Base-by-base conservation (phyloP, 2,329 filamentous ascomycete species). In the Aspergillus pseudoviridinutans region DNA sequence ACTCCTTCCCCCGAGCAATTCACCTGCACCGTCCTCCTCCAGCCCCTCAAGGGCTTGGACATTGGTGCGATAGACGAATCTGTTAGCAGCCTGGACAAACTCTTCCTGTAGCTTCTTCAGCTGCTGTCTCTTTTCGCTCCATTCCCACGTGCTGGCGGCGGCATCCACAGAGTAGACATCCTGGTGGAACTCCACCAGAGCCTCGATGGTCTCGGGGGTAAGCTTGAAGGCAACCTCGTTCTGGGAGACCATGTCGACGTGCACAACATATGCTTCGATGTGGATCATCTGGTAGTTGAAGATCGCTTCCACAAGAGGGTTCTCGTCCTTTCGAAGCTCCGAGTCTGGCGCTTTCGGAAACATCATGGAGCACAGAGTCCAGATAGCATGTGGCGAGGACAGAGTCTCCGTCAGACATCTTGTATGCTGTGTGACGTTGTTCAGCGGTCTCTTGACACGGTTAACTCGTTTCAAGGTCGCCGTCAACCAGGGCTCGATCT, bases 221-320 rank as follows among this genome's bases (percentile, higher is more conserved):
- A 99, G 84, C 84, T 99, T 99, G 84, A 92, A 97, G 66, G 92
- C 94, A 70, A 99, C 92, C 80, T 97, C 94, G 74, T 96, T 94
- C 77, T 92, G 89, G 69, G 95, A 86, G 59, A 99, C 93, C 92
- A 97, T 96, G 80, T 99, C 94, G 76, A 99, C 92, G 76, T 97
- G 93, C 60, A 99, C 94, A 67, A 97, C 93, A 75, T 99, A 99
- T 53, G 94, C 94, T 79, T 97, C 92, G 67, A 97, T 81, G 74
- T 97, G 91, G 71, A 97, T 81, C 71, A 97, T 85, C 80, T 95
- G 89, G 77, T 93, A 94, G 83, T 95, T 95, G 84, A 90, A 91
- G 62, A 97, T 80, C 62, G 90, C 90, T 78, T 97, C 92, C 65
- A 93, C 82, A 64, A 96, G 81, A 49, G 90, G 89, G 72, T 95